Evolutionary conservation across 768 basidiomycete species (phyloP), one percentile per base, ranked within the genome.

Genomic region (Leccinum ochraceum): DNA sequence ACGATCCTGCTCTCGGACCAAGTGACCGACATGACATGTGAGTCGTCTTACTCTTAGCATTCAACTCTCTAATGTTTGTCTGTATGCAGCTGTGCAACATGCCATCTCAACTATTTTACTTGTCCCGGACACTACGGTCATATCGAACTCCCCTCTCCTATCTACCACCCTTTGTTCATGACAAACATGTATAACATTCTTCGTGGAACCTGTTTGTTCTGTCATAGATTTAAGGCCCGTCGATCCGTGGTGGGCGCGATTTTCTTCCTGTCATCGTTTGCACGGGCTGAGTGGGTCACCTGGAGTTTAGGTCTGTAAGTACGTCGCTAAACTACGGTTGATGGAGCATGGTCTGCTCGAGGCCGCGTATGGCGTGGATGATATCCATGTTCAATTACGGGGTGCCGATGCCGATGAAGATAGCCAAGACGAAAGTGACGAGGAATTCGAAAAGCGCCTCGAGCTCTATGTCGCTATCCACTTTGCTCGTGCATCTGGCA

Each of bases 61-160:
- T 51, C 52, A 10, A 49, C 28, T 58, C 42, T 44, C 44, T 49
- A 42, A 7, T 57, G 62, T 68, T 55, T 22, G 44, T 60, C 44
- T 48, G 60, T 36, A 28, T 53, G 24, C 71, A 99, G 96, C 61
- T 99, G 97, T 74, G 80, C 90, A 63, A 97, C 97, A 75, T 99
- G 97, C 73, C 89, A 84, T 60, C 84, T 97, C 68, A 92, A 87
- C 52, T 96, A 94, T 70, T 98, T 89, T 78, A 89, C 89, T 61
- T 99, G 97, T 74, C 95, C 97, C 2, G 97, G 97, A 17, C 97
- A 99, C 75, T 99, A 90, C 76, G 97, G 97, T 22, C 97, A 98
- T 75, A 96, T 99, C 62, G 94, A 98, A 62, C 84, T 99, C 6
- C 95, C 96, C 20, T 85, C 90, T 17, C 95, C 97, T 14, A 93